Base-by-base conservation (phyloP, 768 basidiomycete genomes). In the Phaffia tasmanica region DNA sequence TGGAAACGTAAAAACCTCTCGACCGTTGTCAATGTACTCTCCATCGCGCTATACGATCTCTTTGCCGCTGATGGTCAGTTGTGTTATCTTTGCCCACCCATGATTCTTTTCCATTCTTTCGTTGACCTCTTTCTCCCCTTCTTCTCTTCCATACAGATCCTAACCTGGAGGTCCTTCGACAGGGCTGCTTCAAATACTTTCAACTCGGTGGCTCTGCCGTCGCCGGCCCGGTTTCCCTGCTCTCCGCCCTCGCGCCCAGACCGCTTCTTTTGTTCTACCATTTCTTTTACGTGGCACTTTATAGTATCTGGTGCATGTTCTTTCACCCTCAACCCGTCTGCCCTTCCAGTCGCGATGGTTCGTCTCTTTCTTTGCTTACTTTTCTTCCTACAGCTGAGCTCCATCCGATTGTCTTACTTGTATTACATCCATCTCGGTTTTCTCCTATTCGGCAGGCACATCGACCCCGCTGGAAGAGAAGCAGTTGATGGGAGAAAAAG, bases 131-230 rank as follows among this genome's bases (percentile, higher is more conserved):
- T 21, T 58, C 16, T 14, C 29, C 42, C 50, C 62, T 42, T 49
- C 48, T 11, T n/a, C 48, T 19, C 29, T 25, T 27, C 48, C 19
- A 42, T 57, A 21, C 68, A 80, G 79, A 79, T 65, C 75, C 73
- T 27, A 75, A 78, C 70, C 74, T 80, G 15, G 77, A 76, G 30
- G 76, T 79, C 6, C 76, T 80, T 51, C 72, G 76, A 66, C 76
- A 77, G 55, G 95, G 94, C 0, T 98, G 95, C 76, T 95, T 99
- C 82, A 90, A 89, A 73, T 99, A 98, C 77, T 95, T 99, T 72
- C 90, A 94, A 74, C 81, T 83, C 5, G 95, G 95, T 18, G 95
- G 95, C 0, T 84, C 89, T 71, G 89, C 89, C 71, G 76, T 97
- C 63, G 81, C 83, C 54, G 95, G 87, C 0, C 95, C 95, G 0